Evolutionary conservation across 225 moss, liverwort and hornwort species (phyloP), one percentile per base, ranked within the genome.

Genomic region (Sphagnum contortum): DNA sequence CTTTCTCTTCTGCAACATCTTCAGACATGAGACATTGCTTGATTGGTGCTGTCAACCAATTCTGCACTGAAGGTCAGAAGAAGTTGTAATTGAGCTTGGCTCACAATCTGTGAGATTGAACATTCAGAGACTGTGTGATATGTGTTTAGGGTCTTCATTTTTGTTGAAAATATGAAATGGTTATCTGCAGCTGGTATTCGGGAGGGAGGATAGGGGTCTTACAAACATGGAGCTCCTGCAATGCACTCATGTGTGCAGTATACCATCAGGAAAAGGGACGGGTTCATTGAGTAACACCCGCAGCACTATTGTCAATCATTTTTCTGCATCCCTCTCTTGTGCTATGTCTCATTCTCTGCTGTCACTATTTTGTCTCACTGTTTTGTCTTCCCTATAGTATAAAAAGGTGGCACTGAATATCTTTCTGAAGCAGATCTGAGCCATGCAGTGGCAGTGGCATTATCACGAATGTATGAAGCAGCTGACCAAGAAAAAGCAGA

Each of bases 191-290:
- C 65, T 85, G 62, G 74, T 85, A 10, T 85, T 85, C 70, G 85
- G 81, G 59, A 73, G 81, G 67, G 81, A 85, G 59, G 85, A 85
- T 67, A 75, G 78, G 51, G 85, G 81, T 12, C 81, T 85, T 45
- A 76, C 76, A 13, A 79, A 74, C 71, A 64, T 64, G 3, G 81
- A 85, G 59, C 74, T 85, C 62, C 71, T 78, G 73, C 74, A 85
- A 48, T 85, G 85, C 72, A 81, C 75, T 45, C 85, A 81, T 68
- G 72, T 81, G 67, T 85, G 81, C 76, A 74, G 67, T 50, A 85
- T 85, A 61, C 71, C 79, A 66, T 81, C 79, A 0, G 62, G 69
- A 14, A 61, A 9, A 48, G 73, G 68, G 61, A 76, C 75, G 55
- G 76, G 85, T 13, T 85, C 85, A 65, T 68, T 81, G 62, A 85